Evolutionary conservation across 345 rosid species (phyloP).

Genomic region (Xanthoceras sorbifolium): DNA sequence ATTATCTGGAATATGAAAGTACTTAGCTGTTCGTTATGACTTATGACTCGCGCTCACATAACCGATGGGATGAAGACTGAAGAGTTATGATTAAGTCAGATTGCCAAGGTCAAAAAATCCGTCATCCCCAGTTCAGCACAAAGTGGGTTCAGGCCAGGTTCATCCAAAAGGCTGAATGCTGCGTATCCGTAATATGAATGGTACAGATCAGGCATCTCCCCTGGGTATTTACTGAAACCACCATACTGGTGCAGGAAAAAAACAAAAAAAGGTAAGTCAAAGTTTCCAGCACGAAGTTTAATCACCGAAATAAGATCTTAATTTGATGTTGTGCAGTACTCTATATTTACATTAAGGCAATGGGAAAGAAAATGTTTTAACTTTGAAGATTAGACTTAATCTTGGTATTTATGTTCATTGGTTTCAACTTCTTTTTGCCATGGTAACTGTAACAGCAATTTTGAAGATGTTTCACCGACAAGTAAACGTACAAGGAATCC

Average conservation of each 20-base stretch:
- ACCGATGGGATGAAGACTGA: conserved; percentile 1
- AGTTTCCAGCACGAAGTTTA: neutral
- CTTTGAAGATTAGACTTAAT: neutral
- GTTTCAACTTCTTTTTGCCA: neutral
- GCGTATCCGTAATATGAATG: conserved; percentile 82
- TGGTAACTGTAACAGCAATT: neutral
- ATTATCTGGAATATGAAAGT: neutral
- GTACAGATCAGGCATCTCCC: conserved; percentile 70
- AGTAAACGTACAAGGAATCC: neutral
- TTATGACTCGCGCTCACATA: neutral
- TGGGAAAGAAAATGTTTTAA: neutral
- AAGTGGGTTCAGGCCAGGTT: conserved; percentile 58
- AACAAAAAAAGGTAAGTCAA: conserved; percentile 12
- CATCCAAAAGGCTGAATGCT: conserved; percentile 88
- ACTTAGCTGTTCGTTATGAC: neutral
- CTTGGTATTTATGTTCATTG: neutral
- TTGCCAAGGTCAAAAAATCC: conserved; percentile 42
- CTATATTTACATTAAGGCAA: neutral
- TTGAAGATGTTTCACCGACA: neutral
- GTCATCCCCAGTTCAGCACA: conserved; percentile 72
- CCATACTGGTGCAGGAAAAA: conserved; percentile 55
- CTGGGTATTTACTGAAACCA: conserved; percentile 77
- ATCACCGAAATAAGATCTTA: neutral
- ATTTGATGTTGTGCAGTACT: neutral
- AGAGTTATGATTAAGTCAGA: conserved; percentile 28